Percentiles rank a stretch among this genome's conserved stretches.
phyloP scores from a whole-genome alignment of 2,329 filamentous ascomycete genomes.

The Plectosphaerella sp. region DNA sequence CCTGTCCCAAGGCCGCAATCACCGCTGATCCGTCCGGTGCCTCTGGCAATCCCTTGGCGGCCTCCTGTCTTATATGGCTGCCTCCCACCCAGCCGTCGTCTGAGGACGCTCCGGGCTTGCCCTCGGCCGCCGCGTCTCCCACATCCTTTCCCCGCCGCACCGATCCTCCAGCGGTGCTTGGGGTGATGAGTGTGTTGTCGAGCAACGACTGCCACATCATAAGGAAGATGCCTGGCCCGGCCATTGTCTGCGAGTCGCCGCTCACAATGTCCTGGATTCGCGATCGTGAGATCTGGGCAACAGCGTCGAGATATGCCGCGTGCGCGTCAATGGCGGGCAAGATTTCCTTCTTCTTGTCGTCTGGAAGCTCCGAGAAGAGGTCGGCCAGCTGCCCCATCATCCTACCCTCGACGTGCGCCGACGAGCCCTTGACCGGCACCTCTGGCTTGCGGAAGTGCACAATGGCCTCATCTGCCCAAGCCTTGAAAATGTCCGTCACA shows the following conservation, averaged over 20 bases:
- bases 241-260: constrained; percentile 24
- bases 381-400: constrained; percentile 34
- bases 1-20: constrained; percentile 30
- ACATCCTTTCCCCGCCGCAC: constrained; percentile 51
- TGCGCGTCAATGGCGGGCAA: constrained; percentile 54
- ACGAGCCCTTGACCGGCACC: constrained; percentile 26
- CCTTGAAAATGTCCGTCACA: constrained; percentile 54
- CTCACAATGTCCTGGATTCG: constrained; percentile 56
- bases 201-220: constrained; percentile 68
- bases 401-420: constrained; percentile 17
- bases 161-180: constrained; percentile 45
- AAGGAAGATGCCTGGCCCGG: constrained; percentile 69
- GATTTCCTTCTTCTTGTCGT: constrained; percentile 39
- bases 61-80: constrained; percentile 21
- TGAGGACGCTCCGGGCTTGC: constrained; percentile 31
- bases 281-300: constrained; percentile 47
- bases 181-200: constrained; percentile 66
- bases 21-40: constrained; percentile 38
- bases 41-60: constrained; percentile 19
- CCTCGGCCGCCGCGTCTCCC: constrained; percentile 34
- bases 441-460: constrained; percentile 44
- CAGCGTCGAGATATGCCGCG: constrained; percentile 50
- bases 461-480: constrained; percentile 55
- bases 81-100: constrained; percentile 17
- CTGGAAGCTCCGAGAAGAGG: constrained; percentile 42